Evolutionary conservation across 2,329 filamentous ascomycete genomes (phyloP).

Genomic region (Ophiostoma novo-ulmi): DNA sequence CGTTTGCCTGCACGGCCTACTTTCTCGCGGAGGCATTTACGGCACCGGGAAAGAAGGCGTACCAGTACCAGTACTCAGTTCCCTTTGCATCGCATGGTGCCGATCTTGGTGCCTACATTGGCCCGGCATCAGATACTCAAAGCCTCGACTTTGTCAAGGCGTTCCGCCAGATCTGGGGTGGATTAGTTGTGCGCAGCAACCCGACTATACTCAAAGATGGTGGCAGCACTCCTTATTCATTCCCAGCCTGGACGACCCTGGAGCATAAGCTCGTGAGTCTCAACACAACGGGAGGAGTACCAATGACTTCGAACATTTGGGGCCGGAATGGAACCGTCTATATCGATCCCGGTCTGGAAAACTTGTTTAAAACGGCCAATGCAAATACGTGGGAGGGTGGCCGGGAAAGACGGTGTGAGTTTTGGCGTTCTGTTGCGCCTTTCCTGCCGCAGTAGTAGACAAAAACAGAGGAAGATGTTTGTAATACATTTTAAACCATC

Average conservation of each 20-base stretch:
- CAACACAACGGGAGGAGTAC: constrained; percentile 19
- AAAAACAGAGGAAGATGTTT: neutral
- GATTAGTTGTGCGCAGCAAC: constrained; percentile 38
- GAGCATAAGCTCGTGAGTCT: constrained; percentile 18
- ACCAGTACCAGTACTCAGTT: constrained; percentile 43
- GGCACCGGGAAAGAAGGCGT: constrained; percentile 31
- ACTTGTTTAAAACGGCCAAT: constrained; percentile 38
- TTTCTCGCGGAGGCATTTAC: constrained; percentile 46
- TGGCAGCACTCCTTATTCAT: neutral
- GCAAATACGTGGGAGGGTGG: constrained; percentile 42
- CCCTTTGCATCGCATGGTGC: constrained; percentile 35
- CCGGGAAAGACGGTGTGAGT: constrained; percentile 39
- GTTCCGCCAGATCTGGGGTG: constrained; percentile 34
- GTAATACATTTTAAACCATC: neutral
- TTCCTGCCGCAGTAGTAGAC: neutral
- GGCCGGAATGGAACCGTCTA: constrained; percentile 25
- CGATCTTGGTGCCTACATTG: constrained; percentile 35
- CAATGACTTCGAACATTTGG: constrained; percentile 9
- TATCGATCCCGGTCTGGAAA: constrained; percentile 31
- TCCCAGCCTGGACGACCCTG: constrained; percentile 2
- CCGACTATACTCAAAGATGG: constrained; percentile 28
- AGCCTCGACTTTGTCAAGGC: constrained; percentile 30
- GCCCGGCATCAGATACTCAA: constrained; percentile 27
- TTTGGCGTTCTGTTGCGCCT: constrained; percentile 33
- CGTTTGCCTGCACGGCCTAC: constrained; percentile 50